Base-by-base conservation (phyloP, 2,329 filamentous ascomycete species). In the Ampelomyces quisqualis region DNA sequence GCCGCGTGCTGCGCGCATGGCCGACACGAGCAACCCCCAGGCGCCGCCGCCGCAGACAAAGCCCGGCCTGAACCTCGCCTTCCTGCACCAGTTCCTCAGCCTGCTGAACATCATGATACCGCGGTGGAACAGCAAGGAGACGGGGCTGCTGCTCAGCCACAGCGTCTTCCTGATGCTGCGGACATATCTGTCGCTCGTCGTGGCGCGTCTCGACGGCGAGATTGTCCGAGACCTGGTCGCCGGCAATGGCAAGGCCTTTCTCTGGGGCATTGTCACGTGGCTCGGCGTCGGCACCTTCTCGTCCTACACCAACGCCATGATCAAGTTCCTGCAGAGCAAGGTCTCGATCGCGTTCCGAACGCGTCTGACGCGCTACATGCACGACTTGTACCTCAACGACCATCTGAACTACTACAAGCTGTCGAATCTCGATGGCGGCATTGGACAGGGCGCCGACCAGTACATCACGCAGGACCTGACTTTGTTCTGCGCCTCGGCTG, bases 261-360 rank as follows among this genome's bases (percentile, higher is more conserved):
- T 93, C 7, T 87, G 85, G 82, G 93, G 93, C 5, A 85, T 98
- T 32, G 67, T 85, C 34, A 96, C 97, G 76, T 98, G 93, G 93
- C 90, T 90, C 52, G 90, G 91, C 3, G 84, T 98, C 23, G 93
- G 93, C 28, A 88, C 87, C 2, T 84, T 97, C 50, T 91, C 90
- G 7, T 95, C 91, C 0, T 98, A 98, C 64, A 96, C 91, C 35
- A 98, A 98, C 68, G 90, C 91, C 39, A 96, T 94, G 86, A 98
- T 98, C 76, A 97, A 97, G 70, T 98, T 88, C 71, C 78, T 98
- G 49, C 91, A 98, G 70, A 91, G 88, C 35, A 98, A 98, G 73
- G 90, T 98, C 38, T 95, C 91, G 5, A 98, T 98, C 53, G 91
- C 94, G 22, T 98, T 98, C 77, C 84, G 93, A 28, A 98, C 93